phyloP scores from a whole-genome alignment of 2,329 filamentous ascomycete species.

The Cordyceps pruinosa region DNA sequence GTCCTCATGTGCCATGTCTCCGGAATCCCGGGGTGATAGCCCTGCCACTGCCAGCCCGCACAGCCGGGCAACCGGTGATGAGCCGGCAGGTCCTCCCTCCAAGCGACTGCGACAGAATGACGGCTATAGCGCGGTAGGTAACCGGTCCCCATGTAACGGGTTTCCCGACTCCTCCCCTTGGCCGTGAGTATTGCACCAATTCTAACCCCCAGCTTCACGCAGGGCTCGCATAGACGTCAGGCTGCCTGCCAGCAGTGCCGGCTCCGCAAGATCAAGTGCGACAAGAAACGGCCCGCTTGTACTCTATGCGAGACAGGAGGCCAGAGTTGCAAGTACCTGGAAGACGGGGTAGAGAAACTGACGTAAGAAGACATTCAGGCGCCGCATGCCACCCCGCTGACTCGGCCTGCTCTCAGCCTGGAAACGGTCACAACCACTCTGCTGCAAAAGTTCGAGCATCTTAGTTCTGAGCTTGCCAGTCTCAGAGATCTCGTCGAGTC shows the following conservation, averaged over 20 bases:
- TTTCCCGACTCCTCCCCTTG: neutral
- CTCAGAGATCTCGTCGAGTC: slow-evolving; percentile 9
- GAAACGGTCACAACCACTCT: slow-evolving; percentile 16
- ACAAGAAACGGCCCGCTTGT: slow-evolving; percentile 17
- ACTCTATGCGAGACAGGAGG: slow-evolving; percentile 14
- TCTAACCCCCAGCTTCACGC: neutral
- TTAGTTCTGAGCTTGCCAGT: slow-evolving; percentile 14
- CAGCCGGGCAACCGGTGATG: neutral
- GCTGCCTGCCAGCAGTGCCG: slow-evolving; percentile 17
- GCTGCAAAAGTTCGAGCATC: slow-evolving; percentile 15
- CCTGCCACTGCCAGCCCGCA: neutral
- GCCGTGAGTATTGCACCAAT: neutral
- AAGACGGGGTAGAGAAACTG: slow-evolving; percentile 15
- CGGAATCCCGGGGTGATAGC: neutral
- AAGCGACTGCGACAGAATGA: slow-evolving; percentile 1
- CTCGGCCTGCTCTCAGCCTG: slow-evolving; percentile 8
- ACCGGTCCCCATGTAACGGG: too few relatives aligned
- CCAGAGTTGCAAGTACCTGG: slow-evolving; percentile 16
- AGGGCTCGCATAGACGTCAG: slow-evolving; percentile 15
- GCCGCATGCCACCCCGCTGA: neutral
- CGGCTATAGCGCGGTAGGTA: neutral
- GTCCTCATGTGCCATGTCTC: neutral
- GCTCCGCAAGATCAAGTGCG: slow-evolving; percentile 17
- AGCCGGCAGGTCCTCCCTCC: neutral
- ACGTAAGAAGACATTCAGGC: slow-evolving; percentile 9